A percentile compares a stretch with the other conserved stretches of the same genome.
These are phyloP conservation scores for Plasmodium gallinaceum DNA, from an alignment of 169 alveolate species.

Conservation along the genomic window DNA sequence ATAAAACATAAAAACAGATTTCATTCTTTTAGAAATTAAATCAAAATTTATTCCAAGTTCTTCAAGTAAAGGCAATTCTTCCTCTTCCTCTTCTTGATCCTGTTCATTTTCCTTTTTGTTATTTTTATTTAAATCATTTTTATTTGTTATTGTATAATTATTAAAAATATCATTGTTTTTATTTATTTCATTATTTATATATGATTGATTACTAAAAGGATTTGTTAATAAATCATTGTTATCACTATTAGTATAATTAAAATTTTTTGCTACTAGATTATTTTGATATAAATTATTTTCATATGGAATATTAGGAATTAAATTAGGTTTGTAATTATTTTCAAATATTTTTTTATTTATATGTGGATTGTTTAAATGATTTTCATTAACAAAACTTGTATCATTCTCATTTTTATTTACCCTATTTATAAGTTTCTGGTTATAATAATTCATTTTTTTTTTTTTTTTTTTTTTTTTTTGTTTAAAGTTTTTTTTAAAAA, in stretches of 20 bases:
- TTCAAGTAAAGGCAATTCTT: constrained; percentile 79
- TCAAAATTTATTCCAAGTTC: constrained; percentile 82
- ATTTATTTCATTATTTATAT: neutral
- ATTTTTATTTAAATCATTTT: neutral
- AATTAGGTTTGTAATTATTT: constrained; percentile 17
- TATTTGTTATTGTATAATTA: constrained; percentile 13
- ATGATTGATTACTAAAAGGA: constrained; percentile 23
- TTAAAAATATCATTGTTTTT: constrained; percentile 10
- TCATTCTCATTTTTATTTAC: constrained; percentile 1
- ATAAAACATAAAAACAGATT: constrained; percentile 70
- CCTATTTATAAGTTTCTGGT: constrained; percentile 38
- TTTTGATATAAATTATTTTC: constrained; percentile 18
- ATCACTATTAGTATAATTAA: neutral
- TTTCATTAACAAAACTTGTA: constrained; percentile 8
- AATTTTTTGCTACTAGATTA: neutral
- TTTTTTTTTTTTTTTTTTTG: neutral
- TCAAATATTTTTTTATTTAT: constrained; percentile 55
- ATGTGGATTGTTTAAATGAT: constrained; percentile 21
- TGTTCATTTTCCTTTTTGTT: neutral
- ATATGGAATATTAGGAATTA: constrained; percentile 43
- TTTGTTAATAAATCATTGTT: constrained; percentile 14
- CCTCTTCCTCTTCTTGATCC: constrained; percentile 68
- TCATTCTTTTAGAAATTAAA: constrained; percentile 77
- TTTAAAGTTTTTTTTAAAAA: neutral
- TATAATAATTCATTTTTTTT: constrained; percentile 50